These are phyloP conservation scores for Diplotaxis tenuifolia DNA, from an alignment of 345 rosid species.

Conservation along the genomic window DNA sequence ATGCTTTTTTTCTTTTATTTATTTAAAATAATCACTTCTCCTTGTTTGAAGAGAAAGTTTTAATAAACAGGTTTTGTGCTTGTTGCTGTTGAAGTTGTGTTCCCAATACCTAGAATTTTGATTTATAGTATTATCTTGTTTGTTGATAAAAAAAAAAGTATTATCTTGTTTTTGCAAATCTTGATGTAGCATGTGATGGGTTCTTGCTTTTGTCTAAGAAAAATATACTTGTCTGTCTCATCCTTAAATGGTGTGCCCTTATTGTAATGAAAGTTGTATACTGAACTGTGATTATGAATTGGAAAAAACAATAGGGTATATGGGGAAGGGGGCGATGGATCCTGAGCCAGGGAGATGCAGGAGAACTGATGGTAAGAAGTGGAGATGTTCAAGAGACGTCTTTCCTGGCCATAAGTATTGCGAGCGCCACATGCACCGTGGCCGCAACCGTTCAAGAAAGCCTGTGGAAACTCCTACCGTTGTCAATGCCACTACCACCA, in stretches of 20 bases:
- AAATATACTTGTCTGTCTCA: background rate
- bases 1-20: background rate
- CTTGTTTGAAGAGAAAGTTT: background rate
- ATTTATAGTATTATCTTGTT: background rate
- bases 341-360: slow-evolving; percentile 98
- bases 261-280: background rate
- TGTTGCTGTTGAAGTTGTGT: slow-evolving; percentile 24
- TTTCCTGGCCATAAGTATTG: slow-evolving; percentile 90
- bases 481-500: slow-evolving; percentile 28
- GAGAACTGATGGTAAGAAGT: slow-evolving; percentile 97
- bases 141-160: too few species aligned
- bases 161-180: slow-evolving; percentile 1
- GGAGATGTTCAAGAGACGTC: slow-evolving; percentile 98
- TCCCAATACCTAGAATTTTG: slow-evolving; percentile 26
- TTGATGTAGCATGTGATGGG: slow-evolving; percentile 7
- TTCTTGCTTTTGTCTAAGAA: slow-evolving; percentile 2
- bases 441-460: slow-evolving; percentile 99
- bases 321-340: slow-evolving; percentile 88
- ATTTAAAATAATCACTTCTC: background rate
- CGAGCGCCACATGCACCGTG: slow-evolving; percentile 99
- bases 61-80: background rate
- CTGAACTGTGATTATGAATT: slow-evolving; percentile 35
- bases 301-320: slow-evolving; percentile 53
- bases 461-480: slow-evolving; percentile 95
- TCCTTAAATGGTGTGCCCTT: background rate